A percentile compares a stretch with the other conserved stretches of the same genome.
Evolutionary conservation across 2,329 filamentous ascomycete species (phyloP).

Genomic region (Sporothrix euskadiensis): DNA sequence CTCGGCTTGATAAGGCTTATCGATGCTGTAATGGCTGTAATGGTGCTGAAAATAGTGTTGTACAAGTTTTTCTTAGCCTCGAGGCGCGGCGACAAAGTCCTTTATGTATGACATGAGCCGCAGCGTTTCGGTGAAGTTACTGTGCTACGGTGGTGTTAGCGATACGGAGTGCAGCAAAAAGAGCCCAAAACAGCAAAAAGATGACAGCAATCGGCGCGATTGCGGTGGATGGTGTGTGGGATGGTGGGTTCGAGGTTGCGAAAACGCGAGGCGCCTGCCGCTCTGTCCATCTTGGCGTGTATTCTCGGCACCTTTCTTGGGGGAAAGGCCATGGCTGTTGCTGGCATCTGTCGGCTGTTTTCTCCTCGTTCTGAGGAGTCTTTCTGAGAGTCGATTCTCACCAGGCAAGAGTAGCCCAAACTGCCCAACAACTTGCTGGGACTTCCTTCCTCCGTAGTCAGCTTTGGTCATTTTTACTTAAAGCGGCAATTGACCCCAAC

Average conservation of each 20-base stretch:
- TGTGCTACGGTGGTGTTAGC: background rate
- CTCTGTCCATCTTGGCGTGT: background rate
- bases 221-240: slow-evolving; percentile 17
- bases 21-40: slow-evolving; percentile 4
- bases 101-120: slow-evolving; percentile 1
- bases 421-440: background rate
- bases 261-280: slow-evolving; percentile 18
- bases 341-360: slow-evolving; percentile 19
- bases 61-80: slow-evolving; percentile 15
- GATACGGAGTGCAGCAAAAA: background rate
- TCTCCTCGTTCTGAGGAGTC: background rate
- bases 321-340: background rate
- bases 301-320: background rate
- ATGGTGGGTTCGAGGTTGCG: slow-evolving; percentile 2
- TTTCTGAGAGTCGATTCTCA: background rate
- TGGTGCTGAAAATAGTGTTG: slow-evolving; percentile 19
- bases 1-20: slow-evolving; percentile 22
- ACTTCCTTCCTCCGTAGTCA: background rate
- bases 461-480: background rate
- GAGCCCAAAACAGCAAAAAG: background rate
- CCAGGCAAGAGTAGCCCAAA: background rate
- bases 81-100: slow-evolving; percentile 1
- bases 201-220: slow-evolving; percentile 16
- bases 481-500: background rate
- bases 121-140: background rate